Evolutionary conservation across 2,329 filamentous ascomycete genomes (phyloP).

Genomic region (Colletotrichum sp.): DNA sequence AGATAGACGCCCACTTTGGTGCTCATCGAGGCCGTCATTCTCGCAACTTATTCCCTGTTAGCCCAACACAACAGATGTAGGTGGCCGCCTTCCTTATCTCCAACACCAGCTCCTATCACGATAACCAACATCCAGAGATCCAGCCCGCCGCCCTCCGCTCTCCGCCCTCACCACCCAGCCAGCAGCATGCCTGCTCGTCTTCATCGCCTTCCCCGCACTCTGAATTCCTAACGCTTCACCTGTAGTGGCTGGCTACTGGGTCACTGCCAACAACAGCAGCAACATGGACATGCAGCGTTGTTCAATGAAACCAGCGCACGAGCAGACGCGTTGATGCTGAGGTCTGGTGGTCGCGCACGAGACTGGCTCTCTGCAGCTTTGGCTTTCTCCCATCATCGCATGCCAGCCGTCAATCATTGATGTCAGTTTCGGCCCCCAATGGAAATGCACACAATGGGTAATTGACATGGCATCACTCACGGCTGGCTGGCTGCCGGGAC

Average conservation of each 20-base stretch:
- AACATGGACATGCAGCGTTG: neutral
- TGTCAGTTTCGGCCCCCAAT: neutral
- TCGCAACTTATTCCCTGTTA: neutral
- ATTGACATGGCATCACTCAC: neutral
- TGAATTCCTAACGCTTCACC: neutral
- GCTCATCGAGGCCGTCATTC: neutral
- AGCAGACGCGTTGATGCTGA: neutral
- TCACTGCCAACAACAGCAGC: neutral
- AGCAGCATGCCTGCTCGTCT: neutral
- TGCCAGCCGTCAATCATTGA: neutral
- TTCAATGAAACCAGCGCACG: slow-evolving; percentile 1
- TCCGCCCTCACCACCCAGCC: neutral
- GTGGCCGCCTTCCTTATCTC: neutral
- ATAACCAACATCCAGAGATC: neutral
- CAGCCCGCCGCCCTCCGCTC: too few relatives aligned
- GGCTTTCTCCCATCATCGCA: neutral
- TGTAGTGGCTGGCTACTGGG: neutral
- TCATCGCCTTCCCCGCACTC: neutral
- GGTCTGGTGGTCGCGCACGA: neutral
- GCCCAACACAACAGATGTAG: neutral
- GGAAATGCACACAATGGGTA: neutral
- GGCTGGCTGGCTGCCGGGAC: neutral
- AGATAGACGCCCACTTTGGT: neutral
- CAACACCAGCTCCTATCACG: neutral
- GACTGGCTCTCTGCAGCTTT: neutral